Evolutionary conservation across 108 stramenopile species (phyloP), one percentile per base, ranked within the genome.

Genomic region (Stephanodiscus minutulus): DNA sequence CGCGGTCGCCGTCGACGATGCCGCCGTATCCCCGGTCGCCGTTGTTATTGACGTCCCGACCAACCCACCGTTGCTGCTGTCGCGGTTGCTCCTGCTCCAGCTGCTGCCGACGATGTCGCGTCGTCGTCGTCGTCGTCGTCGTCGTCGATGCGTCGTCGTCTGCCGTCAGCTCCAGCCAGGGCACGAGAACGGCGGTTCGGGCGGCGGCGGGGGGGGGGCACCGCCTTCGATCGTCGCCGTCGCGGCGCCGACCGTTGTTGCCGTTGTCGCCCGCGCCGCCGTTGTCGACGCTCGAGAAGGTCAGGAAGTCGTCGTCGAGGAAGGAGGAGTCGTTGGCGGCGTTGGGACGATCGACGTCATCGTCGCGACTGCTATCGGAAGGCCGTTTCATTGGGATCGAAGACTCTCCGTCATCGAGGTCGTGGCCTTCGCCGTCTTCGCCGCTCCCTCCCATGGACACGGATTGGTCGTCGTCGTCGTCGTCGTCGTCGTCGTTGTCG

Each of bases 21-120:
- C 86, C 86, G 85, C 47, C 86, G 86, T 39, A 83, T 84, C 65
- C 82, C 52, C 56, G 44, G 13, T 41, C 49, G 21, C 27, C 36
- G 33, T 58, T 57, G 66, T 44, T 56, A 31, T 47, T 54, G 44
- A 22, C 55, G 64, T 57, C 44, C 22, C 24, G 1, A 8, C 22
- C 7, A 24, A 22, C 22, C 31, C 33, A 33, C n/a, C 33, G 29
- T 17, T 18, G 29, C 22, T 68, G 68, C 44, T 35, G 73, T 33
- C 59, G 68, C 17, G 20, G n/a, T 25, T 37, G 69, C 21, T 44
- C 5, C 17, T 54, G 62, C 1, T 36, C 28, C 46, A 24, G 46
- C 21, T 54, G 62, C 1, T 36, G 46, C 46, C 24, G 46, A 3
- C 12, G 13, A 21, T 24, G 5, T 28, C 64, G n/a, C 39, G 33